Percentiles rank a stretch among this genome's conserved stretches.
Evolutionary conservation across 2,329 filamentous ascomycete species (phyloP).

Genomic region (Fusarium sp.): DNA sequence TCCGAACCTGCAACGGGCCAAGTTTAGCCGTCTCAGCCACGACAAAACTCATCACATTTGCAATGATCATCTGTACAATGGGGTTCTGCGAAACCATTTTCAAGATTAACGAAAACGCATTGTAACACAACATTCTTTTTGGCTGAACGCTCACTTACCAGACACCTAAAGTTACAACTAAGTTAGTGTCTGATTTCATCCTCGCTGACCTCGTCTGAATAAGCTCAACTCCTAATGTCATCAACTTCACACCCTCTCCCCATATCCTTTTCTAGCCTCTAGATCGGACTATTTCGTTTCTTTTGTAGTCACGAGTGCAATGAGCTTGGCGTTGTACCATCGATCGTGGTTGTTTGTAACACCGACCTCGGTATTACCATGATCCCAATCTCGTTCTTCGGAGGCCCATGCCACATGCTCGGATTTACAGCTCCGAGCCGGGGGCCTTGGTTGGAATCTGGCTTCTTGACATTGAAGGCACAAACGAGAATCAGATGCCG

Average conservation of each 20-base stretch:
- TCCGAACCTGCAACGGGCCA: background rate
- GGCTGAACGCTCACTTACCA: background rate
- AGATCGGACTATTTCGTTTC: background rate
- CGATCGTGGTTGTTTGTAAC: background rate
- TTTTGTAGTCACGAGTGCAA: background rate
- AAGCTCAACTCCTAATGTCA: background rate
- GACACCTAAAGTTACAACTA: background rate
- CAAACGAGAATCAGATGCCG: background rate
- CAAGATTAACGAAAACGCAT: background rate
- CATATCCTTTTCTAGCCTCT: background rate
- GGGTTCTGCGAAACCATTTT: background rate
- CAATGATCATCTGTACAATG: background rate
- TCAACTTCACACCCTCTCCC: background rate
- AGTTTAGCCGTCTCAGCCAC: background rate
- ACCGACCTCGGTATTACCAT: background rate
- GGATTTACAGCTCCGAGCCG: slow-evolving; percentile 15
- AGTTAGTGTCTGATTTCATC: background rate
- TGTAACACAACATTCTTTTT: background rate
- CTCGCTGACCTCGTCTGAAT: background rate
- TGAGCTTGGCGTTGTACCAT: background rate
- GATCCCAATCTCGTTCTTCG: background rate
- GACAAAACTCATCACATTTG: background rate
- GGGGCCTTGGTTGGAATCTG: background rate
- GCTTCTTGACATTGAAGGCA: background rate
- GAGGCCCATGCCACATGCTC: slow-evolving; percentile 1